Percentiles rank a stretch among this genome's conserved stretches.
These are phyloP conservation scores for Crithidia thermophila DNA, from an alignment of 208 protist genomes.

Conservation along the genomic window DNA sequence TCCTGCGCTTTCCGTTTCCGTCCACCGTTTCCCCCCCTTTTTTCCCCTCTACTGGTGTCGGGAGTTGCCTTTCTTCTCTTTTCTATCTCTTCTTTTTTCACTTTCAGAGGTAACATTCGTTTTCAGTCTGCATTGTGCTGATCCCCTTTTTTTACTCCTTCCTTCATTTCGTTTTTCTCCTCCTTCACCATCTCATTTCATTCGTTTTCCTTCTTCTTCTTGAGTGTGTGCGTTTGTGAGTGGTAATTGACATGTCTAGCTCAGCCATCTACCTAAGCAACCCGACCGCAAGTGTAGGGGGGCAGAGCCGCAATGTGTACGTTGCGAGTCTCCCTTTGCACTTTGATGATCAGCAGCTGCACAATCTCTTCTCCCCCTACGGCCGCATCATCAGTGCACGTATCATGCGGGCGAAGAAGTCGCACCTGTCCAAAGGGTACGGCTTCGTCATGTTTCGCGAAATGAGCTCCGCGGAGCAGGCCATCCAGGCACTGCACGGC, in stretches of 20 bases:
- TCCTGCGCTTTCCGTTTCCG: constrained; percentile 7
- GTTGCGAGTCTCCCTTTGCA: constrained; percentile 70
- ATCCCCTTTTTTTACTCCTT: no score
- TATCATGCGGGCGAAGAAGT: constrained; percentile 69
- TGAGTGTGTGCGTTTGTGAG: background rate
- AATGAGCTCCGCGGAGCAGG: constrained; percentile 37
- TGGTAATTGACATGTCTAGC: background rate
- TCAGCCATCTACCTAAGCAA: background rate
- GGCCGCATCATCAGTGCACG: constrained; percentile 62
- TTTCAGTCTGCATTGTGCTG: no score
- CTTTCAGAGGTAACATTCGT: no score
- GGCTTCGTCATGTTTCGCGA: constrained; percentile 79
- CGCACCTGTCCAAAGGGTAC: constrained; percentile 67
- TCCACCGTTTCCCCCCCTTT: background rate
- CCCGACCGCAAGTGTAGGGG: constrained; percentile 18
- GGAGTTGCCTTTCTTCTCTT: no score
- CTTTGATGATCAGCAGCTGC: constrained; percentile 67
- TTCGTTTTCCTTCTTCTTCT: background rate
- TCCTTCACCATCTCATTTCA: no score
- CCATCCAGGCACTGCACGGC: constrained; percentile 49
- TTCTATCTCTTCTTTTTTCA: no score
- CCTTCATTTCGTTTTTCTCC: no score
- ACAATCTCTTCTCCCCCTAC: constrained; percentile 61
- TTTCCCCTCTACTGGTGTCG: constrained; percentile 2
- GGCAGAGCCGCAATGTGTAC: constrained; percentile 56